These are phyloP conservation scores for Mytilinidion resinicola DNA, from an alignment of 495 filamentous ascomycete species.

Conservation along the genomic window DNA sequence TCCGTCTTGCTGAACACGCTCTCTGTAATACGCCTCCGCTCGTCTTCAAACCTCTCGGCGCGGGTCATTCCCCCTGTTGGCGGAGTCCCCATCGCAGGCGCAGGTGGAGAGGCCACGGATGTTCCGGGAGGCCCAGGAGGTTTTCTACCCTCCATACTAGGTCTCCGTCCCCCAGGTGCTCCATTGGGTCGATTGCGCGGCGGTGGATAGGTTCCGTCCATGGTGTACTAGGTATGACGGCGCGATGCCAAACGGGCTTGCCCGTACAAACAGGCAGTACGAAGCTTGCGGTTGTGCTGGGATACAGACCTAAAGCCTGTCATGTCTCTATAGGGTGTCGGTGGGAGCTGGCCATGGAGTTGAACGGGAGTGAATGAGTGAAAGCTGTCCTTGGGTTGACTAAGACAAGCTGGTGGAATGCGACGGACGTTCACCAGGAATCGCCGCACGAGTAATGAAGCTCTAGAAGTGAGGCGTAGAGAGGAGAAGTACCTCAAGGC, in stretches of 20 bases:
- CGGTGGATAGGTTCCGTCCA: constrained; percentile 20
- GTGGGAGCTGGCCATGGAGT: background rate
- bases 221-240: constrained; percentile 1
- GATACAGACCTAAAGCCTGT: background rate
- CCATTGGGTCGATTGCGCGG: constrained; percentile 15
- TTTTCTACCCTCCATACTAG: constrained; percentile 20
- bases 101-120: background rate
- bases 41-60: constrained; percentile 90
- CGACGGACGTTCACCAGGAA: background rate
- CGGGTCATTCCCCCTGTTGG: constrained; percentile 43
- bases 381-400: background rate
- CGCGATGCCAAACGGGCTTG: background rate
- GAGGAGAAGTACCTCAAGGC: background rate
- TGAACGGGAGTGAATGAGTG: background rate
- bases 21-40: constrained; percentile 85
- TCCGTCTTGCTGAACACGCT: constrained; percentile 90
- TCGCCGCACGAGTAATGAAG: background rate
- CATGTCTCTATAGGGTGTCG: background rate
- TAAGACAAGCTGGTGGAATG: background rate
- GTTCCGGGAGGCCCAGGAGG: constrained; percentile 13
- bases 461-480: background rate
- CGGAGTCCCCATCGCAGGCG: constrained; percentile 9
- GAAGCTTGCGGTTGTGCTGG: background rate
- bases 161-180: constrained; percentile 1
- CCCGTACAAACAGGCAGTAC: background rate